Base-by-base conservation (phyloP, 495 filamentous ascomycete species). In the Trichodelitschia bisporula region DNA sequence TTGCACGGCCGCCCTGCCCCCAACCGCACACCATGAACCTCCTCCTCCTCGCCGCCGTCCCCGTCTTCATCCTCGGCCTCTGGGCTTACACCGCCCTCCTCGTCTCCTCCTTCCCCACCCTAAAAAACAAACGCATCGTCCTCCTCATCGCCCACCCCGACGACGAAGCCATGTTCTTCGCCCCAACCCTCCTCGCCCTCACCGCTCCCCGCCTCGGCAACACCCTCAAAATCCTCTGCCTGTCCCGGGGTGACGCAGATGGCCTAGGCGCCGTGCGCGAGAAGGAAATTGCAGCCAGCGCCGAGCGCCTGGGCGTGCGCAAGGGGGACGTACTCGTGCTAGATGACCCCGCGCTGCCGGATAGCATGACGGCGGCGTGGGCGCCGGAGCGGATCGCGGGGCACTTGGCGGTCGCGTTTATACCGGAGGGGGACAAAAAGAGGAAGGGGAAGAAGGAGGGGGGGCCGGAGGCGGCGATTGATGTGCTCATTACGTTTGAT, bases 111-210 rank as follows among this genome's bases (percentile, higher is more conserved):
- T 59, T 64, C 17, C 75, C 82, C 41, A 64, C 50, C 31, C 58
- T 90, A 34, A 56, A 56, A 35, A 70, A 73, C 55, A 82, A 89
- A 56, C 61, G 74, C 37, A 77, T 92, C 37, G 73, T 74, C 43
- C 61, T 97, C 17, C 57, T 97, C 21, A 95, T 97, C 48, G 86
- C 86, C 3, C 86, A 97, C 51, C 86, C 86, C 0, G 86, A 97
- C 49, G 86, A 97, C 38, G 86, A 97, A 57, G 89, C 86, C 40
- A 97, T 97, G 86, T 97, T 97, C 58, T 97, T 97, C 53, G 67
- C 84, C 36, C 86, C 86, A 0, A 74, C 79, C 0, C 61, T 97
- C 2, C 56, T 89, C 31, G 67, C 72, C 3, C 60, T 97, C 17
- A 79, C 80, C 11, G 60, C 63, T 14, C 59, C 73, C 45, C 63